Percentiles rank a stretch among this genome's conserved stretches.
phyloP scores from a whole-genome alignment of 805 yeast species.

The Pichia californica region DNA sequence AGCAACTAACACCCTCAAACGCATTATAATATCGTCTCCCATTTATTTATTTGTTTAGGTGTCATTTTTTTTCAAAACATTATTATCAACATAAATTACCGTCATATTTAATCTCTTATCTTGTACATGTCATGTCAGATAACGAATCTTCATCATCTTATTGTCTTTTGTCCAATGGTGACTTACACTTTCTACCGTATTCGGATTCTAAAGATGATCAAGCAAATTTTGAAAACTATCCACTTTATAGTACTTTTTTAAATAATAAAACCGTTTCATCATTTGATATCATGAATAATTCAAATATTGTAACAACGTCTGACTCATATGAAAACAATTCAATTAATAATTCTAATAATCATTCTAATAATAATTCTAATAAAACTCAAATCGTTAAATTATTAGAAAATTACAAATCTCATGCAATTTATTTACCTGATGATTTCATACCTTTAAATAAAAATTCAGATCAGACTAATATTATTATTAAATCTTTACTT shows the following conservation, averaged over 20 bases:
- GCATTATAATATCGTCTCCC: too few relatives aligned
- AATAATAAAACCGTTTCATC: slow-evolving; percentile 24
- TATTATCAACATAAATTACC: too few relatives aligned
- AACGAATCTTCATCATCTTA: slow-evolving; percentile 11
- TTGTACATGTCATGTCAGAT: too few relatives aligned
- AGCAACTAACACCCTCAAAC: too few relatives aligned
- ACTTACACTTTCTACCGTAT: slow-evolving; percentile 17
- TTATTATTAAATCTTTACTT: slow-evolving; percentile 32
- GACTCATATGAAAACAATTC: background rate
- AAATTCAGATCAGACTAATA: slow-evolving; percentile 25
- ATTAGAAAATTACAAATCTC: slow-evolving; percentile 33
- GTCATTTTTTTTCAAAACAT: too few relatives aligned
- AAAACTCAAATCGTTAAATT: slow-evolving; percentile 1
- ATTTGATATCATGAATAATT: too few relatives aligned
- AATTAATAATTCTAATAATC: background rate
- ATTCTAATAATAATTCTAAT: background rate
- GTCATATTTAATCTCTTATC: too few relatives aligned
- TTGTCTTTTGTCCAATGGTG: slow-evolving; percentile 16
- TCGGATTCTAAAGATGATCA: background rate
- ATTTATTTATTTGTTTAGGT: too few relatives aligned
- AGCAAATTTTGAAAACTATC: slow-evolving; percentile 1
- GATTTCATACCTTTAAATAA: slow-evolving; percentile 32
- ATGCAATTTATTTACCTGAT: slow-evolving; percentile 45
- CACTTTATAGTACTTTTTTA: slow-evolving; percentile 20
- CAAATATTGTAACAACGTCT: too few relatives aligned